Evolutionary conservation across 1,139 yeast genomes (phyloP), one percentile per base, ranked within the genome.

Genomic region (Yamadazyma songkhlaensis): DNA sequence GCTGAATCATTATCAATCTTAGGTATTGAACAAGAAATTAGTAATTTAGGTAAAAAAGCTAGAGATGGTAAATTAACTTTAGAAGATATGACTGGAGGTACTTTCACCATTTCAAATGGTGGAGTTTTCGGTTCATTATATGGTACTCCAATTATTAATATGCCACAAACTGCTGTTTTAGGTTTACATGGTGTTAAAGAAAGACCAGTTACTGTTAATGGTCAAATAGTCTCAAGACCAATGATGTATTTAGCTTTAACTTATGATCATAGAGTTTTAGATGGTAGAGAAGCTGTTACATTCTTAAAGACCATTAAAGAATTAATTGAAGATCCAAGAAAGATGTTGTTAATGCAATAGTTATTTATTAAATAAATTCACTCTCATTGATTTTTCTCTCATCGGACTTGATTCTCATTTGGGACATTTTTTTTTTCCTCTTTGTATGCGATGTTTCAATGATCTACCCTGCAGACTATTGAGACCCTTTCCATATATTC

Each of bases 11-110:
- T 87, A 51, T 79, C 90, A 39, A 86, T 92, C 41, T 72, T 92
- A 55, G 97, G 87, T 47, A 84, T 92, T 53, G 99, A 92, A 72
- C 66, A 83, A 57, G 97, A 88, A 66, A 90, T 92, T 51, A 60
- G 81, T 42, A 68, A 71, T 51, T 77, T 92, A 59, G 95, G 97
- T 67, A 74, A 74, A 62, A 92, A 89, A 72, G 98, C 98, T 48
- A 87, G 98, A 67, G 97, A 92, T 62, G 94, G 94, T 59, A 90
- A 92, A 73, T 79, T 92, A 60, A 86, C 97, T 41, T 73, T 92
- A 52, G 99, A 92, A 74, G 99, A 92, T 67, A 92, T 94, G 98
- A 81, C 97, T 45, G 98, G 99, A 64, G 99, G 99, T 66, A 90
- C 97, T 45, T 90, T 92, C 75, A 92, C 99, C 59, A 92, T 92